A percentile compares a stretch with the other conserved stretches of the same genome.
phyloP scores from a whole-genome alignment of 768 basidiomycete genomes.

The Antrodiella citrinella region DNA sequence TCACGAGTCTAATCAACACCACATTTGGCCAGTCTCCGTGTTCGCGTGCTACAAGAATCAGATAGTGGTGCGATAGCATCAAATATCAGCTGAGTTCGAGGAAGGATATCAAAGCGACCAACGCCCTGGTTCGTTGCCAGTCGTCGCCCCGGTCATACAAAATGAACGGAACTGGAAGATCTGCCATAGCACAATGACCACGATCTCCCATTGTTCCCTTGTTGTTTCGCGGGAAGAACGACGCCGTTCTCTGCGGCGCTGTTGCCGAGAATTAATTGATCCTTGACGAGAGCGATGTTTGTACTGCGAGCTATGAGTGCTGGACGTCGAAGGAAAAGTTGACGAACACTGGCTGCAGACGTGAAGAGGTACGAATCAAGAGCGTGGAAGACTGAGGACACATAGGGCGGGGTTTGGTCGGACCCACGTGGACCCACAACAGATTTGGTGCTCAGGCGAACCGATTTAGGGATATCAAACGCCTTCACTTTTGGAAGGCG shows the following conservation, averaged over 20 bases:
- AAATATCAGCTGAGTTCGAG: background rate
- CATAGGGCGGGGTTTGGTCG: background rate
- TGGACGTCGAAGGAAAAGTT: no score
- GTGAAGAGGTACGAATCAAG: no score
- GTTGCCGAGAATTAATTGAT: no score
- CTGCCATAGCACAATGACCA: background rate
- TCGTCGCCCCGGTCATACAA: background rate
- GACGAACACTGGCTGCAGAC: no score
- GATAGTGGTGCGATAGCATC: background rate
- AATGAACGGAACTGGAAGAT: background rate
- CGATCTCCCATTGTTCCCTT: background rate
- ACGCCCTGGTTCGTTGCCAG: background rate
- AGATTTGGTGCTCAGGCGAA: background rate
- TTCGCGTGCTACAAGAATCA: no score
- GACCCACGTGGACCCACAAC: constrained; percentile 26
- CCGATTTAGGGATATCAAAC: constrained; percentile 3
- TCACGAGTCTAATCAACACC: no score
- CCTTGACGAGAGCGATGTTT: no score
- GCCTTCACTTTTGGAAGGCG: background rate
- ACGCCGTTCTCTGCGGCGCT: background rate
- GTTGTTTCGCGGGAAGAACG: background rate
- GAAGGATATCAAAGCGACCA: no score
- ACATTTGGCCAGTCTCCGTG: no score
- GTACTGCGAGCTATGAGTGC: no score
- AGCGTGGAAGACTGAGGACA: background rate